Percentiles rank a stretch among this genome's conserved stretches.
Conservation (phyloP, 108 stramenopile species). For the Seminavis robusta region DNA sequence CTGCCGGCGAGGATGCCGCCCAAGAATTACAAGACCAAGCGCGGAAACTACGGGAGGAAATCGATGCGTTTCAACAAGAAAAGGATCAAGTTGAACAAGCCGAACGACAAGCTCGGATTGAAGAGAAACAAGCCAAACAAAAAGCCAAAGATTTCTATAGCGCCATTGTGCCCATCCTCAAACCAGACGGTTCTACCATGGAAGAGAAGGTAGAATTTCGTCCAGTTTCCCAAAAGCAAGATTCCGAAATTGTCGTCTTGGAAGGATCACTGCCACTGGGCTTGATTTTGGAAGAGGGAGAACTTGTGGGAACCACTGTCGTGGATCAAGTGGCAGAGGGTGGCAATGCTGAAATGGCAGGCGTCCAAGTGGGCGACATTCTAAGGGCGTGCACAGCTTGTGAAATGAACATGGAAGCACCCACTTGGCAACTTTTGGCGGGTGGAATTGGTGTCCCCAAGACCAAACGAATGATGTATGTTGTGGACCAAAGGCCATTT, state of each 20-base stretch:
- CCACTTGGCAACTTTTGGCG: slow-evolving; percentile 74
- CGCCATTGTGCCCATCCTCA: slow-evolving; percentile 73
- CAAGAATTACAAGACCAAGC: slow-evolving; percentile 44
- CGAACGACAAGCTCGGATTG: slow-evolving; percentile 22
- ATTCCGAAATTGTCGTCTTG: slow-evolving; percentile 10
- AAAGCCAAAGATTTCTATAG: slow-evolving; percentile 35
- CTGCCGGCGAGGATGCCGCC: slow-evolving; percentile 17
- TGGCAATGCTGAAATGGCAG: slow-evolving; percentile 51
- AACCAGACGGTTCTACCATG: slow-evolving; percentile 62
- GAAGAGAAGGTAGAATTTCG: slow-evolving; percentile 69
- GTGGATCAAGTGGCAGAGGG: slow-evolving; percentile 60
- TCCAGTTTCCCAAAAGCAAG: slow-evolving; percentile 17
- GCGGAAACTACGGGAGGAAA: slow-evolving; percentile 39
- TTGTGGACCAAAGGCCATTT: slow-evolving; percentile 51
- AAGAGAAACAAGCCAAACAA: slow-evolving; percentile 21
- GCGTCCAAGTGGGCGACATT: slow-evolving; percentile 58
- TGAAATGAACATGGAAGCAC: slow-evolving; percentile 61
- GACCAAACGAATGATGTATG: slow-evolving; percentile 69
- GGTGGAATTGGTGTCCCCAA: slow-evolving; percentile 80
- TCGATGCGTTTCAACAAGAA: slow-evolving; percentile 38
- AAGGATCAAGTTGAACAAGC: slow-evolving; percentile 25
- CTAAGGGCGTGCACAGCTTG: slow-evolving; percentile 73
- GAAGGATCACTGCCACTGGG: slow-evolving; percentile 66
- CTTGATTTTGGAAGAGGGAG: slow-evolving; percentile 57
- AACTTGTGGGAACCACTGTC: slow-evolving; percentile 29